These are phyloP conservation scores for Lycium barbarum DNA, from an alignment of 257 asterid species.

Conservation along the genomic window DNA sequence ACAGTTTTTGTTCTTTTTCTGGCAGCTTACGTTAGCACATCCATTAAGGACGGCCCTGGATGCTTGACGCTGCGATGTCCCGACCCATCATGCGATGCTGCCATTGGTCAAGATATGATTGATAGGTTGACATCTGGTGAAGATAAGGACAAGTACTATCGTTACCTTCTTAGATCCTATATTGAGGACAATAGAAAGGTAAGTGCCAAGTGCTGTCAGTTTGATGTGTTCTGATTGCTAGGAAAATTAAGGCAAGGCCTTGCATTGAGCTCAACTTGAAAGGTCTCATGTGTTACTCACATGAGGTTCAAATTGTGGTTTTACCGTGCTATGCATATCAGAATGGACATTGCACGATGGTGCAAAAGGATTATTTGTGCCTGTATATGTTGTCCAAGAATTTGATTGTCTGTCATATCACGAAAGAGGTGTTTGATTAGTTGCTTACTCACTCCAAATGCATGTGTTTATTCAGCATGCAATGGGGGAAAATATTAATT, in stretches of 20 bases:
- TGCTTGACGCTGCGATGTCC: slow-evolving; percentile 93
- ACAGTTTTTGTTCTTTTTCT: slow-evolving; percentile 32
- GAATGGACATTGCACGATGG: neutral
- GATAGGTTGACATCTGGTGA: slow-evolving; percentile 54
- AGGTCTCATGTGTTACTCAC: neutral
- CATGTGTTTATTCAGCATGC: neutral
- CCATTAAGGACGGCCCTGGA: slow-evolving; percentile 95
- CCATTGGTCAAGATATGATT: slow-evolving; percentile 90
- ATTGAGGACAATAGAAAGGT: slow-evolving; percentile 97
- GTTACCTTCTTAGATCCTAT: slow-evolving; percentile 88
- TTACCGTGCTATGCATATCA: neutral
- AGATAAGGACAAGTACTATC: slow-evolving; percentile 78
- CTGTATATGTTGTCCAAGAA: neutral
- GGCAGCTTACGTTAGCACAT: slow-evolving; percentile 78
- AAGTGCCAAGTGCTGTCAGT: slow-evolving; percentile 32
- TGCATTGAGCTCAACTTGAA: neutral
- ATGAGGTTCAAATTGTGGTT: neutral
- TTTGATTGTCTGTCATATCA: neutral
- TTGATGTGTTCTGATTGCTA: neutral
- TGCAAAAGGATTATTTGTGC: neutral
- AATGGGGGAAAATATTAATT: neutral
- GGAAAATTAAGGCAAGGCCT: neutral
- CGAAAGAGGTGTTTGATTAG: neutral
- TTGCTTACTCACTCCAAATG: neutral
- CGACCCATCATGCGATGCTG: slow-evolving; percentile 78